Percentiles rank a stretch among this genome's conserved stretches.
phyloP scores from a whole-genome alignment of 352 stramenopile genomes.

The Phytopythium ostracodes region DNA sequence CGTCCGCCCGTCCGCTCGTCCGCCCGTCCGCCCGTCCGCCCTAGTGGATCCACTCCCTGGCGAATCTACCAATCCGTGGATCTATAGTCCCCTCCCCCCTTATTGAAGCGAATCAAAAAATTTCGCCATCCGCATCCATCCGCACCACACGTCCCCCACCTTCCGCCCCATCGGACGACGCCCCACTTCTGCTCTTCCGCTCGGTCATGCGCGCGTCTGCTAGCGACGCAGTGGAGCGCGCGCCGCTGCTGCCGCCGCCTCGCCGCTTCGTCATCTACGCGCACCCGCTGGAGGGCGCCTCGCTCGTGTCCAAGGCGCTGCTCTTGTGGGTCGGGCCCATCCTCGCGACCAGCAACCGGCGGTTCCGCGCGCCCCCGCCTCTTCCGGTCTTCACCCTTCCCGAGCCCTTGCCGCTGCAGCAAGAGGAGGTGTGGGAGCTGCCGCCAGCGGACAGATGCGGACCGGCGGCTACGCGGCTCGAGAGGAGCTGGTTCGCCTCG shows the following conservation, averaged over 20 bases:
- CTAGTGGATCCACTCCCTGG: too few relatives aligned
- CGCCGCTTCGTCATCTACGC: constrained; percentile 19
- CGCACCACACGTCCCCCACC: too few relatives aligned
- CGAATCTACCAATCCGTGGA: too few relatives aligned
- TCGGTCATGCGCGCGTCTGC: constrained; percentile 4
- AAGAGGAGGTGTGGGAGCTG: constrained; percentile 62
- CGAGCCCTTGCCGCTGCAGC: constrained; percentile 29
- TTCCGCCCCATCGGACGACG: background rate
- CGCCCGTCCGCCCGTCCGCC: too few relatives aligned
- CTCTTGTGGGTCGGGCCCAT: constrained; percentile 47
- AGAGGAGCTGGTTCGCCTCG: constrained; percentile 53
- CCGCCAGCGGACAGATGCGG: constrained; percentile 34
- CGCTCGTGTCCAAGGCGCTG: constrained; percentile 33
- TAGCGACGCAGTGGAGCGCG: constrained; percentile 14
- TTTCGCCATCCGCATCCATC: too few relatives aligned
- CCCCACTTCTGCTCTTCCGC: background rate
- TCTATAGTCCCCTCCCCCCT: too few relatives aligned
- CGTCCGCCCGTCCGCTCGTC: too few relatives aligned
- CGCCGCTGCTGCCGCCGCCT: constrained; percentile 31
- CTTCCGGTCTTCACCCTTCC: constrained; percentile 27
- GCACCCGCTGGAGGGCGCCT: constrained; percentile 40
- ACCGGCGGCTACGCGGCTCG: constrained; percentile 39
- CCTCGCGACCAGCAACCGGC: constrained; percentile 30
- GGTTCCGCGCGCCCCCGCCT: constrained; percentile 20
- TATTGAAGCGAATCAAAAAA: too few relatives aligned